These are phyloP conservation scores for Xerocomellus intermedius DNA, from an alignment of 768 basidiomycete species.

Conservation along the genomic window DNA sequence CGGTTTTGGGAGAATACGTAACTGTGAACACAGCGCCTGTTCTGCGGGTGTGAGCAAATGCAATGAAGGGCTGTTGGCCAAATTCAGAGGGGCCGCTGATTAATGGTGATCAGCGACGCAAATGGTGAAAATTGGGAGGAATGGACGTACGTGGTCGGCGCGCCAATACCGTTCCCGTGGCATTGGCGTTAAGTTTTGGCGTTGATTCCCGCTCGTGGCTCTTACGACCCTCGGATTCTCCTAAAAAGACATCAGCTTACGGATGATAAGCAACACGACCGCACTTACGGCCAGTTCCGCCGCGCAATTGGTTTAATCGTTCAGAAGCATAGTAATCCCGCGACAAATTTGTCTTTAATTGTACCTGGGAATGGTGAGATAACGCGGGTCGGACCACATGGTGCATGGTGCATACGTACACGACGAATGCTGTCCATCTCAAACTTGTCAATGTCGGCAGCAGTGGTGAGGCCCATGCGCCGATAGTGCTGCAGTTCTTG, in stretches of 20 bases:
- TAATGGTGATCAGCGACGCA: background rate
- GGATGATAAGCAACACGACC: constrained; percentile 31
- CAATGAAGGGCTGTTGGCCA: constrained; percentile 86
- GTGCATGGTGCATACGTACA: constrained; percentile 41
- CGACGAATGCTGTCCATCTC: constrained; percentile 71
- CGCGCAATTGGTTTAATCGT: constrained; percentile 47
- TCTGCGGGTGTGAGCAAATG: constrained; percentile 89
- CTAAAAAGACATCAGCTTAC: constrained; percentile 12
- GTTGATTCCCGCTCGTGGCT: constrained; percentile 63
- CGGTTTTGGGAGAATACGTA: constrained; percentile 92
- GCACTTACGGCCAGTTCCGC: constrained; percentile 47
- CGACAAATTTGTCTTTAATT: constrained; percentile 55
- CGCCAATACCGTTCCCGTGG: constrained; percentile 36
- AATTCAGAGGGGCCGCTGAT: constrained; percentile 69
- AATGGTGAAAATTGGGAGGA: background rate
- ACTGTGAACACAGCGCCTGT: constrained; percentile 80
- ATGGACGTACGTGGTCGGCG: constrained; percentile 42
- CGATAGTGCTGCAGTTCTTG: constrained; percentile 90
- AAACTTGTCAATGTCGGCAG: constrained; percentile 90
- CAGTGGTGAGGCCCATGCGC: constrained; percentile 76
- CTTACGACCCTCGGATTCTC: constrained; percentile 50
- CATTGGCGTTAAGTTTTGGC: constrained; percentile 44
- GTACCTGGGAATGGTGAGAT: constrained; percentile 41
- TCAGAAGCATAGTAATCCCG: constrained; percentile 60
- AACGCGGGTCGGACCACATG: background rate